phyloP scores from a whole-genome alignment of 495 filamentous ascomycete genomes.

The Lasiosphaeria ovina region DNA sequence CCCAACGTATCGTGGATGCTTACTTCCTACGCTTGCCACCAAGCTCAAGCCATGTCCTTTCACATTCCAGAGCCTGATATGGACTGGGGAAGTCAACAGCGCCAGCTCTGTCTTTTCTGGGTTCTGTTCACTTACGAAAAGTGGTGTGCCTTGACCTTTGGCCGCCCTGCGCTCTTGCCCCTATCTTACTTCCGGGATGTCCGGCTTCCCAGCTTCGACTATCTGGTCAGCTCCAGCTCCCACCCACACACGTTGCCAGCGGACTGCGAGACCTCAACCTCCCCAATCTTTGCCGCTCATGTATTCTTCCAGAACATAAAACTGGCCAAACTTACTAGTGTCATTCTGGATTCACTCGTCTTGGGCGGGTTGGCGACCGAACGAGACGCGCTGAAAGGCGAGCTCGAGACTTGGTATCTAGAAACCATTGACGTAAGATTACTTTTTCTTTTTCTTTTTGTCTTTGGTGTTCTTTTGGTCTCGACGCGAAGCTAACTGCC shows the following conservation, averaged over 20 bases:
- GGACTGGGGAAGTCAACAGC: slow-evolving; percentile 11
- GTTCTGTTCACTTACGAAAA: slow-evolving; percentile 27
- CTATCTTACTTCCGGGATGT: background rate
- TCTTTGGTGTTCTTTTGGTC: background rate
- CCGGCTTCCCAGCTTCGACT: background rate
- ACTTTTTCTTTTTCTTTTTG: too few species aligned
- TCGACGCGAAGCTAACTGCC: background rate
- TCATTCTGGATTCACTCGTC: background rate
- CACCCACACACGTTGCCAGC: background rate
- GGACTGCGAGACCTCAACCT: background rate
- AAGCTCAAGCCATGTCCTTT: slow-evolving; percentile 27
- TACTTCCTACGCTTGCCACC: slow-evolving; percentile 27
- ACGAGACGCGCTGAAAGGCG: background rate
- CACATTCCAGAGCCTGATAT: slow-evolving; percentile 8
- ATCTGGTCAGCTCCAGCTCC: background rate
- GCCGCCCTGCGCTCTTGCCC: background rate
- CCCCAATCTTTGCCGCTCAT: background rate
- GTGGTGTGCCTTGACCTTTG: slow-evolving; percentile 22
- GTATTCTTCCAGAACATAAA: background rate
- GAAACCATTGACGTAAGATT: background rate
- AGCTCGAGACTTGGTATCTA: background rate
- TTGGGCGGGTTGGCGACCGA: background rate
- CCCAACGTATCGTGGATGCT: slow-evolving; percentile 33
- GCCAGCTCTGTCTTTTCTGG: slow-evolving; percentile 30
- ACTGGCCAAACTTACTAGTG: background rate